A percentile compares a stretch with the other conserved stretches of the same genome.
Evolutionary conservation across 2,329 filamentous ascomycete species (phyloP).

Genomic region (Hymenotorrendiella dingleyae): DNA sequence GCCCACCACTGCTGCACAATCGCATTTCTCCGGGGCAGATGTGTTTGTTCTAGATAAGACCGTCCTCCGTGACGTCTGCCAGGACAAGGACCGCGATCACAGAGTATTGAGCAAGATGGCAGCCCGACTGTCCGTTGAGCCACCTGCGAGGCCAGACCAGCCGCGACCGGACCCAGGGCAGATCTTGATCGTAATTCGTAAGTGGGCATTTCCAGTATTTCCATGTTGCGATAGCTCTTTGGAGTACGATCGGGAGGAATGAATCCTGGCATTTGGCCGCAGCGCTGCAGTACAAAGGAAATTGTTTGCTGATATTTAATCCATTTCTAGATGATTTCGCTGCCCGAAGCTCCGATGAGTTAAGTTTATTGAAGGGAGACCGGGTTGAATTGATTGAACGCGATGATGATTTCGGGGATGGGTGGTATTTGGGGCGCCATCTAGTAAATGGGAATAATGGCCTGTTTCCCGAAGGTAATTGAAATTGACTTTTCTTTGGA

Average conservation of each 20-base stretch:
- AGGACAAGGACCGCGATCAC: no score
- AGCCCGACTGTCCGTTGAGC: slow-evolving; percentile 36
- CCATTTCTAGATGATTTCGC: slow-evolving; percentile 82
- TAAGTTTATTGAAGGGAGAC: slow-evolving; percentile 80
- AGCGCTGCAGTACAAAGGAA: slow-evolving; percentile 1
- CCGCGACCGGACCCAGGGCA: slow-evolving; percentile 55
- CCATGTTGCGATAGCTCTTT: no score
- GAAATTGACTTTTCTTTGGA: no score
- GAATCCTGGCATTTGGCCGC: slow-evolving; percentile 2
- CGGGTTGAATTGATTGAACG: slow-evolving; percentile 77
- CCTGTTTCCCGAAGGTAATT: slow-evolving; percentile 80
- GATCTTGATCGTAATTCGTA: slow-evolving; percentile 66
- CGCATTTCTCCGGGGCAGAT: slow-evolving; percentile 10
- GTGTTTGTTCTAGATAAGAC: slow-evolving; percentile 20
- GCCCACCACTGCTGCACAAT: neutral
- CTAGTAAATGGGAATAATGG: slow-evolving; percentile 67
- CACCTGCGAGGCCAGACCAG: slow-evolving; percentile 29
- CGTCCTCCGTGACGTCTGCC: slow-evolving; percentile 16
- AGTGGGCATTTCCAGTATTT: slow-evolving; percentile 34
- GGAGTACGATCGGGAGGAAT: no score
- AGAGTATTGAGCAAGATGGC: slow-evolving; percentile 32
- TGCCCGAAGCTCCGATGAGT: slow-evolving; percentile 86
- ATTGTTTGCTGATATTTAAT: neutral
- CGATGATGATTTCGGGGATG: slow-evolving; percentile 84
- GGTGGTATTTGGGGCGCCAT: slow-evolving; percentile 77